A percentile compares a stretch with the other conserved stretches of the same genome.
Conservation (phyloP, 208 protist species). For the Endotrypanum monterogeii region DNA sequence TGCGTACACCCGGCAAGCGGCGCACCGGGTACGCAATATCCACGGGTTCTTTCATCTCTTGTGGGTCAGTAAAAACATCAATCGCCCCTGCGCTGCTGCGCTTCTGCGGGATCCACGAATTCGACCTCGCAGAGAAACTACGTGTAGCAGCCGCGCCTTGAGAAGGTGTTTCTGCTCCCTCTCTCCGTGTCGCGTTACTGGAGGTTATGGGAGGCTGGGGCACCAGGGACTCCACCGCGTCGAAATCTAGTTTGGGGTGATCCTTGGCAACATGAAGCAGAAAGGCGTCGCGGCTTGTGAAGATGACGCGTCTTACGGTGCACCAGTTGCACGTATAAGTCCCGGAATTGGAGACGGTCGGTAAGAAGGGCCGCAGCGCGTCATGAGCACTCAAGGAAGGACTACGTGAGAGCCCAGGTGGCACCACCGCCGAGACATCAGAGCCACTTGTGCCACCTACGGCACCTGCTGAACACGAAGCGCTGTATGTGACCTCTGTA, state of each 20-base stretch:
- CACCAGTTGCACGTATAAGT: constrained; percentile 89
- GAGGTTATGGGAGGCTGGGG: constrained; percentile 22
- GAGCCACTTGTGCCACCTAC: not conserved
- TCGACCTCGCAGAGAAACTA: not conserved
- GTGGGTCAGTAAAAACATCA: constrained; percentile 6
- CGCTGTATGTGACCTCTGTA: not conserved
- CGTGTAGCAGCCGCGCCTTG: not conserved
- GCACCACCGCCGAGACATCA: not conserved
- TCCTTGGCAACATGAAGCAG: constrained; percentile 72
- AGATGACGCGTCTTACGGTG: constrained; percentile 30
- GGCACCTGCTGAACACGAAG: not conserved
- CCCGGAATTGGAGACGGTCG: constrained; percentile 61
- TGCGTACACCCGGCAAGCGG: constrained; percentile 12
- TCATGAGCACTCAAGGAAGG: not conserved
- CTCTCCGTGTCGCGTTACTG: not conserved
- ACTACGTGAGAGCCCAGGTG: not conserved
- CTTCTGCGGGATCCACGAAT: not conserved
- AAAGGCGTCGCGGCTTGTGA: constrained; percentile 78
- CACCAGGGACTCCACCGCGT: constrained; percentile 65
- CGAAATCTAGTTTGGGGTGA: constrained; percentile 76
- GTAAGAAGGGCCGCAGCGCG: constrained; percentile 25
- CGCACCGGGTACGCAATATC: not conserved
- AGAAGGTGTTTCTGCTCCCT: not conserved
- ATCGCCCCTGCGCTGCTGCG: not conserved
- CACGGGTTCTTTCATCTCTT: constrained; percentile 5